Conservation (phyloP, 306 rosid species). For the Sophora flavescens region DNA sequence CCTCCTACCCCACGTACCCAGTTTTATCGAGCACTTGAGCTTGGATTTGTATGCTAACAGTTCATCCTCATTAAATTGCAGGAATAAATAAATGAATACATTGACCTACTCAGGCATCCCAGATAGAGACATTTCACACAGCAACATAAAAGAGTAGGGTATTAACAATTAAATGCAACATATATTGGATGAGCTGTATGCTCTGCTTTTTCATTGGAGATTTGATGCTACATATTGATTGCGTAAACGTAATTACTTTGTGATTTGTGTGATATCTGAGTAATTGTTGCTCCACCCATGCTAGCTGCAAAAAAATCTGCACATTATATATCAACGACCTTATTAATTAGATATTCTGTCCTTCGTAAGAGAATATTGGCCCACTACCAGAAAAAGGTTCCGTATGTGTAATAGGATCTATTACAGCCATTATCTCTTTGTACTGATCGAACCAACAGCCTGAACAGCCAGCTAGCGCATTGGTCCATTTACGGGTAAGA, state of each 20-base stretch:
- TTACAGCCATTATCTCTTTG: conserved; percentile 4
- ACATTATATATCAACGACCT: background rate
- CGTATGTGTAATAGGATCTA: background rate
- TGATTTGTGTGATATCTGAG: background rate
- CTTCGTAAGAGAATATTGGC: background rate
- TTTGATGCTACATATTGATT: too few species aligned
- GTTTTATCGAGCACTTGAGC: background rate
- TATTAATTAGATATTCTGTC: background rate
- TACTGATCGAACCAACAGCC: background rate
- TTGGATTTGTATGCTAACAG: conserved; percentile 30
- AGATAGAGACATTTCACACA: conserved; percentile 34
- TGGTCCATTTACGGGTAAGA: conserved; percentile 13
- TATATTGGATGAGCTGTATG: conserved; percentile 17
- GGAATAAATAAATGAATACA: conserved; percentile 20
- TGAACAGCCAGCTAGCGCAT: conserved; percentile 23
- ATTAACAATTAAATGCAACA: conserved; percentile 12
- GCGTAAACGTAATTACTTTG: too few species aligned
- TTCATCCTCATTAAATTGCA: conserved; percentile 48
- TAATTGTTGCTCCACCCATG: background rate
- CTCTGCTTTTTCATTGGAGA: too few species aligned
- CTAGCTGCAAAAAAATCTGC: background rate
- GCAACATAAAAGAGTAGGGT: background rate
- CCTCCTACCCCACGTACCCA: conserved; percentile 33
- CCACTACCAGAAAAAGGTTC: conserved; percentile 10
- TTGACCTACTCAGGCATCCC: conserved; percentile 35